These are phyloP conservation scores for Ormosia emarginata DNA, from an alignment of 306 rosid species.

Conservation along the genomic window DNA sequence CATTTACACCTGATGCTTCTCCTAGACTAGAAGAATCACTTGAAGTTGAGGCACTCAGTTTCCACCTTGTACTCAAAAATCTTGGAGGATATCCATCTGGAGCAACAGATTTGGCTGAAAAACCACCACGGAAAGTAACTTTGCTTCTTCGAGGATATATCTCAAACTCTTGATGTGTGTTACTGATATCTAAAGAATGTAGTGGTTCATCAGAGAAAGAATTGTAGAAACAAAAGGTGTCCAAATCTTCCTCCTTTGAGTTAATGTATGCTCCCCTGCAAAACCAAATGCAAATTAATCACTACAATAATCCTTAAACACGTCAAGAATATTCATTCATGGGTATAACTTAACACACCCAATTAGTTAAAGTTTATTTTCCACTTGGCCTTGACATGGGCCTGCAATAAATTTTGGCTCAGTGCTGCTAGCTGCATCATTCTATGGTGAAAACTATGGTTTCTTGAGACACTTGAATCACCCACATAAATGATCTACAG, in stretches of 20 bases:
- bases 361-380: not conserved
- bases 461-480: not conserved
- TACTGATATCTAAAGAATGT: slow-evolving; percentile 30
- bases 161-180: slow-evolving; percentile 46
- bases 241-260: slow-evolving; percentile 41
- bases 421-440: not conserved
- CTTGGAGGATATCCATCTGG: slow-evolving; percentile 50
- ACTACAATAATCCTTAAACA: not conserved
- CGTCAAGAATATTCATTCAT: not conserved
- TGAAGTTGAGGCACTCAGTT: slow-evolving; percentile 20
- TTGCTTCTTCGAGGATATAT: slow-evolving; percentile 28
- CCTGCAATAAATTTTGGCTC: not conserved
- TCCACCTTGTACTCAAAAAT: slow-evolving; percentile 52
- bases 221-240: slow-evolving; percentile 40
- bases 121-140: slow-evolving; percentile 37
- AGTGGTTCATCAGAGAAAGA: slow-evolving; percentile 21
- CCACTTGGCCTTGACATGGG: not conserved
- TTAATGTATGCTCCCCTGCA: slow-evolving; percentile 48
- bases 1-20: slow-evolving; percentile 54
- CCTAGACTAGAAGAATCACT: slow-evolving; percentile 23
- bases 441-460: not conserved
- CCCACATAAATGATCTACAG: not conserved
- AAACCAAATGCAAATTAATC: slow-evolving; percentile 2
- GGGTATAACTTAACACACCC: not conserved
- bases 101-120: slow-evolving; percentile 50